phyloP scores from a whole-genome alignment of 495 filamentous ascomycete genomes.

The Xylaria sp. region DNA sequence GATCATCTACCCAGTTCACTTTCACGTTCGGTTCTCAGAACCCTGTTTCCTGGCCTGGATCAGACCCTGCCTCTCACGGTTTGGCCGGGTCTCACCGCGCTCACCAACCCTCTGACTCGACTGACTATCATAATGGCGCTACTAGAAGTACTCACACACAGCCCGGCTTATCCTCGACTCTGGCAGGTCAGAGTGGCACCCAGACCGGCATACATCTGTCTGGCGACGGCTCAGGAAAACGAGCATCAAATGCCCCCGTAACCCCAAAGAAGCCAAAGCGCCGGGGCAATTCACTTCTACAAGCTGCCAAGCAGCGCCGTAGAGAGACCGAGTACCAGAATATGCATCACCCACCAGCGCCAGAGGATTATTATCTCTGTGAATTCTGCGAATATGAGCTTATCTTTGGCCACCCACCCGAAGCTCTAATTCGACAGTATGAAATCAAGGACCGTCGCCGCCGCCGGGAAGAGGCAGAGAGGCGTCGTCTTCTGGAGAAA shows the following conservation, averaged over 20 bases:
- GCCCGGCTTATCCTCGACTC: conserved; percentile 24
- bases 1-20: conserved; percentile 80
- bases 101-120: conserved; percentile 19
- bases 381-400: conserved; percentile 90
- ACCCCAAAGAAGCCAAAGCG: conserved; percentile 37
- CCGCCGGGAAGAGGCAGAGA: conserved; percentile 80
- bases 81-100: conserved; percentile 30
- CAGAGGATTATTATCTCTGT: conserved; percentile 90
- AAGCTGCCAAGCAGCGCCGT: conserved; percentile 47
- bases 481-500: conserved; percentile 85
- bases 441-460: conserved; percentile 92
- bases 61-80: conserved; percentile 61
- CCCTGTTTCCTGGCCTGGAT: conserved; percentile 59
- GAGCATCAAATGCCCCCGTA: conserved; percentile 26
- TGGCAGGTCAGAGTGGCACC: conserved; percentile 20
- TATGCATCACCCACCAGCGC: conserved; percentile 73
- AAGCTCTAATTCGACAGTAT: conserved; percentile 87
- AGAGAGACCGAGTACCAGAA: conserved; percentile 62
- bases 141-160: conserved; percentile 25
- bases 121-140: conserved; percentile 27
- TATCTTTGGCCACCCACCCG: conserved; percentile 82
- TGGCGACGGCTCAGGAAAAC: conserved; percentile 25
- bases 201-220: conserved; percentile 22
- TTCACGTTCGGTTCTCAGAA: conserved; percentile 79
- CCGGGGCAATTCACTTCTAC: conserved; percentile 40